Base-by-base conservation (phyloP, 23 red algal genomes). In the Cyanidium caldarium region DNA sequence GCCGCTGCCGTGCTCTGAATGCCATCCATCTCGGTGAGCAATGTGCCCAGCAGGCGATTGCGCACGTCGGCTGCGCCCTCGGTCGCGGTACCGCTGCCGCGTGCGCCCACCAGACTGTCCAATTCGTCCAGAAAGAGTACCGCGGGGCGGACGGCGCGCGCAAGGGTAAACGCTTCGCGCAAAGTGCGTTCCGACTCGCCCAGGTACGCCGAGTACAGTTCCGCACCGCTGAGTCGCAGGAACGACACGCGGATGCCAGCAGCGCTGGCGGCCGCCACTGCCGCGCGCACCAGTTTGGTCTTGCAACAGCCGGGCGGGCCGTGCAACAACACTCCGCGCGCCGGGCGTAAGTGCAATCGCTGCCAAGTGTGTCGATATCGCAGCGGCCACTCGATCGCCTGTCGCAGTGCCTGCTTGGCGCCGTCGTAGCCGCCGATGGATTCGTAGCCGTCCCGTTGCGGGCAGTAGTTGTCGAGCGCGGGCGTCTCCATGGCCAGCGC, bases 41-140 rank as follows among this genome's bases (percentile, higher is more conserved):
- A 46, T 30, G 46, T 56, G 30, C 45, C 70, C 40, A 75, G 38
- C 16, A 75, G 45, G 0, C 70, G 70, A 39, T 75, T 61, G 34
- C 35, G 37, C 30, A 75, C 42, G 38, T 61, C 70, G 26, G 70
- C 38, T 0, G 70, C 46, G 5, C 58, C 70, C n/a, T n/a, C n/a
- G 7, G 51, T 28, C 23, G 51, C 19, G 10, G 51, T 61, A 28
- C 5, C 23, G 7, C 10, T 5, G 21, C 21, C 21, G 7, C 51
- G 51, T 10, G 21, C 21, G 7, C 51, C 51, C 5, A 73, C 5
- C 21, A 73, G 51, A 14, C 20, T 61, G 45, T 98, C 92, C 15
- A 98, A 69, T 71, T 98, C 92, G 44, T 98, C 92, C 20, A 98
- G 40, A 68, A 98, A 98, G n/a, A 98, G 36, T 38, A 98, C 69